Percentiles rank a stretch among this genome's conserved stretches.
Conservation (phyloP, 495 filamentous ascomycete genomes). For the Tuber borchii region DNA sequence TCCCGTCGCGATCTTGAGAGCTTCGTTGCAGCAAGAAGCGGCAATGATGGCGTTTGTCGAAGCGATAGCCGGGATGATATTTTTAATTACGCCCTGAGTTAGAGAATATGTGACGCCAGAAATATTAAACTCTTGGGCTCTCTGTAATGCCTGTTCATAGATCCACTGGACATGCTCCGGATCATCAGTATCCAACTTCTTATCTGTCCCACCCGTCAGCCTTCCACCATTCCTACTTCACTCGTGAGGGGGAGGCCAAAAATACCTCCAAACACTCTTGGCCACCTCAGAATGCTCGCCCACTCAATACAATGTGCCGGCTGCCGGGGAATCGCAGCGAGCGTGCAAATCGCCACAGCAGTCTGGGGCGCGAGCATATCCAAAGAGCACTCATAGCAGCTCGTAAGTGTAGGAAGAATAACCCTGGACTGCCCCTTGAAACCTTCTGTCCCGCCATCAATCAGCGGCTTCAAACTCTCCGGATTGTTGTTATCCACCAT, state of each 20-base stretch:
- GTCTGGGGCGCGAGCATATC: constrained; percentile 95
- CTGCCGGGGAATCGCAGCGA: constrained; percentile 93
- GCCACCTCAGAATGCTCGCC: constrained; percentile 87
- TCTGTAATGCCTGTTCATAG: constrained; percentile 72
- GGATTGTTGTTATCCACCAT: constrained; percentile 71
- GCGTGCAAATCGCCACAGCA: constrained; percentile 90
- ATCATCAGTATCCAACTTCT: constrained; percentile 84
- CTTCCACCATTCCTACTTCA: background rate
- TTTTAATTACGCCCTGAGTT: constrained; percentile 97
- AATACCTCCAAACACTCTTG: constrained; percentile 43
- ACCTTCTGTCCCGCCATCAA: constrained; percentile 95
- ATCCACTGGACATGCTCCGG: constrained; percentile 97
- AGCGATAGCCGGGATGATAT: constrained; percentile 98
- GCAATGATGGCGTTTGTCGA: constrained; percentile 97
- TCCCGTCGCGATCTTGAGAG: constrained; percentile 81
- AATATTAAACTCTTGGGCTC: constrained; percentile 85
- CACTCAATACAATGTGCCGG: constrained; percentile 99
- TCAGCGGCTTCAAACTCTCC: constrained; percentile 80
- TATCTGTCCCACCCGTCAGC: constrained; percentile 49
- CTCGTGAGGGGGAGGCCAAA: background rate
- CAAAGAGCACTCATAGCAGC: constrained; percentile 96
- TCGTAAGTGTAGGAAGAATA: constrained; percentile 82
- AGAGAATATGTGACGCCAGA: constrained; percentile 89
- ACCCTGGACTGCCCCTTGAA: constrained; percentile 97
- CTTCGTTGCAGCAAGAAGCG: constrained; percentile 91